These are phyloP conservation scores for Zoysia matrella DNA, from an alignment of 202 grass and related monocot species.

Conservation along the genomic window DNA sequence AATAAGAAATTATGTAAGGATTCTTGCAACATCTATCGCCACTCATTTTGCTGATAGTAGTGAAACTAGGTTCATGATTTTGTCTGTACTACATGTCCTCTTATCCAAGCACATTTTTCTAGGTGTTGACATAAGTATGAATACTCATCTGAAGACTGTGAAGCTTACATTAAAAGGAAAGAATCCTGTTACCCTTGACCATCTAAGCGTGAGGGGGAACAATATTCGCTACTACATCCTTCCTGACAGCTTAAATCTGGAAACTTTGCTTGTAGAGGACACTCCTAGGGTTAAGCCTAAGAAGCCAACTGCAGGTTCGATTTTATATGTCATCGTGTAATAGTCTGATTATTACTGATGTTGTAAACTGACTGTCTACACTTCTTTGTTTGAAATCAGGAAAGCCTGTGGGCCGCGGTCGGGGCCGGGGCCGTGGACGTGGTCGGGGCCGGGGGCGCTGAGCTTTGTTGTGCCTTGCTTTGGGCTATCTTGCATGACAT, in stretches of 20 bases:
- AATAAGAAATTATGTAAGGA: too few relatives aligned
- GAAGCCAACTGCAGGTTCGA: constrained; percentile 77
- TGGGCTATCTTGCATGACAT: constrained; percentile 31
- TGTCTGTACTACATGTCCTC: background rate
- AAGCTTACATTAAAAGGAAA: constrained; percentile 96
- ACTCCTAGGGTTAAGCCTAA: constrained; percentile 89
- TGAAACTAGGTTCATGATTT: background rate
- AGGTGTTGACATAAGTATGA: constrained; percentile 50
- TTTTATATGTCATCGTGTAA: background rate
- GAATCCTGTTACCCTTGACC: constrained; percentile 89
- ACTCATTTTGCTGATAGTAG: constrained; percentile 16
- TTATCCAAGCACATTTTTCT: constrained; percentile 35
- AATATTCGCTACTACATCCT: constrained; percentile 99
- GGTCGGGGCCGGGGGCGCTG: constrained; percentile 72
- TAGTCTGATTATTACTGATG: background rate
- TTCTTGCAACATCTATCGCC: background rate
- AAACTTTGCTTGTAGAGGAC: constrained; percentile 94
- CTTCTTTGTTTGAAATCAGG: constrained; percentile 47
- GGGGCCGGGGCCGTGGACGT: constrained; percentile 81
- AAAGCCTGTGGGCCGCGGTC: constrained; percentile 78
- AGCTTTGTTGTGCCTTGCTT: constrained; percentile 34
- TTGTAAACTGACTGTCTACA: constrained; percentile 10
- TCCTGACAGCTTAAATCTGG: constrained; percentile 97
- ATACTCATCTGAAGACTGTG: background rate
- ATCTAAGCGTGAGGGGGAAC: constrained; percentile 97